Conservation (phyloP, 179 eudicot species). For the Carnegiea gigantea region DNA sequence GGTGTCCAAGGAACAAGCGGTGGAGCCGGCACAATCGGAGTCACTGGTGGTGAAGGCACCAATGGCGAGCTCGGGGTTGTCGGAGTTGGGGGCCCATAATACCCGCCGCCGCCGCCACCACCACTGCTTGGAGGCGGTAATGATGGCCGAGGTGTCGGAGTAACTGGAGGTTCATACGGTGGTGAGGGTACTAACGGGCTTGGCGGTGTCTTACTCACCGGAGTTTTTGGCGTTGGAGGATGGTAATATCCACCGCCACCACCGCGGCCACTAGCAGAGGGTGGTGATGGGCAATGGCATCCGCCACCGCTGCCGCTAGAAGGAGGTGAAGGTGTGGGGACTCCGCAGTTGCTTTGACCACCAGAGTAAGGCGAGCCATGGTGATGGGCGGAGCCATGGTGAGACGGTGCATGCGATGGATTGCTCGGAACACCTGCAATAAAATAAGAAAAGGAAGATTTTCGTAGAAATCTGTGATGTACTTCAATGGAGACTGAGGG, state of each 20-base stretch:
- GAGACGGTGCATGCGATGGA: constrained; percentile 15
- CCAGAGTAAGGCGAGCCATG: constrained; percentile 16
- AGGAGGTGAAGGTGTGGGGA: neutral
- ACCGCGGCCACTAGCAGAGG: constrained; percentile 25
- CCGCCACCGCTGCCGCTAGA: constrained; percentile 25
- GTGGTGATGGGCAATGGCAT: constrained; percentile 41
- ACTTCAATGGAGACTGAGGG: too few relatives aligned
- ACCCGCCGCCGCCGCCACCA: neutral
- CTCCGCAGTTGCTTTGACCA: constrained; percentile 19
- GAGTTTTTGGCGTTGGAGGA: constrained; percentile 37
- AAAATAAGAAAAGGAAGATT: too few relatives aligned
- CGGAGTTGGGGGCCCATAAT: constrained; percentile 25
- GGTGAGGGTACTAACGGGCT: constrained; percentile 18
- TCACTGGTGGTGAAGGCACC: constrained; percentile 35
- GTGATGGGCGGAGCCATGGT: neutral
- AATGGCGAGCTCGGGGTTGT: constrained; percentile 19
- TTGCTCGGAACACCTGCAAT: constrained; percentile 18
- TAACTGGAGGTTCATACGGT: constrained; percentile 13
- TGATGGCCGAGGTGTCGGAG: neutral
- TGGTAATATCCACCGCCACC: constrained; percentile 17
- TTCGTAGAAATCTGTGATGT: too few relatives aligned
- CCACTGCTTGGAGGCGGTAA: neutral
- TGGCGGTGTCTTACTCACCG: constrained; percentile 14
- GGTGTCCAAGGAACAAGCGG: constrained; percentile 28
- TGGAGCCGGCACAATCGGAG: constrained; percentile 42